These are phyloP conservation scores for Hyphopichia khmerensis DNA, from an alignment of 1,139 yeast genomes.

Conservation along the genomic window DNA sequence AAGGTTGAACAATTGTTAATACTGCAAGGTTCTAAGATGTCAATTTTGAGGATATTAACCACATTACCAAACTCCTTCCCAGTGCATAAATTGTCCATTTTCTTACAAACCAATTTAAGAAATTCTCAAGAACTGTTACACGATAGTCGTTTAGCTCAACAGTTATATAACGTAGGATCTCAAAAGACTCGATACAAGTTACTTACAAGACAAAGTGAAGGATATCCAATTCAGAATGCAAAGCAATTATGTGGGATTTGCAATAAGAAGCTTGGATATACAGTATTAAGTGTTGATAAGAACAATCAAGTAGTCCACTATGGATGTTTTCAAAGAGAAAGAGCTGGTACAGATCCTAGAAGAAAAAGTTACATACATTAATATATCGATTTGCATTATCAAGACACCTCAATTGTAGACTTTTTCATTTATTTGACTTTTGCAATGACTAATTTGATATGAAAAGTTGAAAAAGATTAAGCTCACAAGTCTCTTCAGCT, in stretches of 20 bases:
- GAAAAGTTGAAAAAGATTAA: too few relatives aligned
- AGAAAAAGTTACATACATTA: background rate
- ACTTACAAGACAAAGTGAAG: conserved; percentile 34
- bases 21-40: conserved; percentile 54
- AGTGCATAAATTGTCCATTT: conserved; percentile 41
- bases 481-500: too few relatives aligned
- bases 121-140: conserved; percentile 22
- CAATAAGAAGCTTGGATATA: conserved; percentile 57
- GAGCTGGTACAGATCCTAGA: background rate
- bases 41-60: conserved; percentile 48
- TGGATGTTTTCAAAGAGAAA: conserved; percentile 44
- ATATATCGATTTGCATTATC: background rate
- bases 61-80: conserved; percentile 52
- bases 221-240: conserved; percentile 36
- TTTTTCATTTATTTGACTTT: too few relatives aligned
- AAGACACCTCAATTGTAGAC: background rate
- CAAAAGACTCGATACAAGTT: conserved; percentile 35
- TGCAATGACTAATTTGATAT: too few relatives aligned
- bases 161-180: conserved; percentile 38
- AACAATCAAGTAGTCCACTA: conserved; percentile 64
- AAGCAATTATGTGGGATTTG: conserved; percentile 58
- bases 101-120: conserved; percentile 49
- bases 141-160: conserved; percentile 28
- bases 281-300: conserved; percentile 56
- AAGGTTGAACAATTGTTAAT: conserved; percentile 45